Conservation (phyloP, 2,329 filamentous ascomycete species). For the Colletotrichum nymphaeae region DNA sequence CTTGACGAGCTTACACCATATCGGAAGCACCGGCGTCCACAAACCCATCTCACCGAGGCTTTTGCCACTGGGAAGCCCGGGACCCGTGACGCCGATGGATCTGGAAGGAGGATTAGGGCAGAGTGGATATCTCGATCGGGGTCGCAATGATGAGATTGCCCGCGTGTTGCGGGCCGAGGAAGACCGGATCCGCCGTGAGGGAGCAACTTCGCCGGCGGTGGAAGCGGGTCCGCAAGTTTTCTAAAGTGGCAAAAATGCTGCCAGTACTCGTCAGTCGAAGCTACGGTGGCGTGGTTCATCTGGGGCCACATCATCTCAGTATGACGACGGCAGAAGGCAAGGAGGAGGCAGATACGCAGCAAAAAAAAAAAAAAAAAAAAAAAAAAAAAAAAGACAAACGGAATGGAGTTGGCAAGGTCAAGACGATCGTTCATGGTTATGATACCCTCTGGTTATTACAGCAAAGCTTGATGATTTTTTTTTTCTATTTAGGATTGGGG, state of each 20-base stretch:
- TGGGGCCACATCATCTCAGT: not conserved
- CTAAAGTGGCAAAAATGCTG: constrained; percentile 24
- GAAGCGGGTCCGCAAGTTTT: constrained; percentile 46
- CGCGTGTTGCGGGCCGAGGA: constrained; percentile 43
- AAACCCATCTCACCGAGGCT: constrained; percentile 64
- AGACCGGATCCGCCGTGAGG: constrained; percentile 45
- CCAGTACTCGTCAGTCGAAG: not conserved
- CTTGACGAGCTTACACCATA: constrained; percentile 49
- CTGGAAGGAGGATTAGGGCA: constrained; percentile 51
- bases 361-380: not conserved
- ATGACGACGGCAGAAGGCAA: not conserved
- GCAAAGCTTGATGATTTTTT: constrained; percentile 1
- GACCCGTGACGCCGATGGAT: constrained; percentile 72
- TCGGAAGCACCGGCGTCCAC: constrained; percentile 50
- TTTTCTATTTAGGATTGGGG: not conserved
- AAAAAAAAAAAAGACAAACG: not conserved
- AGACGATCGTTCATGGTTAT: constrained; percentile 29
- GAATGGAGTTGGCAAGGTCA: not conserved
- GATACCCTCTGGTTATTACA: constrained; percentile 33
- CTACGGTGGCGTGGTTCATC: too few relatives aligned
- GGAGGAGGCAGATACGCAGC: too few relatives aligned
- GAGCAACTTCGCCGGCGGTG: constrained; percentile 44
- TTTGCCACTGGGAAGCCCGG: constrained; percentile 66
- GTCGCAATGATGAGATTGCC: constrained; percentile 40
- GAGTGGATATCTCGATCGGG: constrained; percentile 51